Conservation (phyloP, 306 rosid species). For the Gastrolobium villosum region DNA sequence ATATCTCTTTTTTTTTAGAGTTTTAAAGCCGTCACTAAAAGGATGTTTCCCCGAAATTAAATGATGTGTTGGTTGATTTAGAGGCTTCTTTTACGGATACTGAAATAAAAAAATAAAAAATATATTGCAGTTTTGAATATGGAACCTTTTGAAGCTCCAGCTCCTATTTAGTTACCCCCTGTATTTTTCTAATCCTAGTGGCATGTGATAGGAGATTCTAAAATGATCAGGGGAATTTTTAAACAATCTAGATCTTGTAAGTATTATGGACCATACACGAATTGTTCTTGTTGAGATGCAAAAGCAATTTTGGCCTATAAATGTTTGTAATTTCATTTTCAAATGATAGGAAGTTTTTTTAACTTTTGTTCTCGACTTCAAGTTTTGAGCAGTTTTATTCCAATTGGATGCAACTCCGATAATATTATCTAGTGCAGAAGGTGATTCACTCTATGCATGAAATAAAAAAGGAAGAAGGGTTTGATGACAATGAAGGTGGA, state of each 20-base stretch:
- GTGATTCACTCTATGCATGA: neutral
- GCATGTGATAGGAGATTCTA: conserved; percentile 7
- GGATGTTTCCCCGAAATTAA: conserved; percentile 1
- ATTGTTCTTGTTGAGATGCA: neutral
- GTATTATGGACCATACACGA: neutral
- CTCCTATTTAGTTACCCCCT: neutral
- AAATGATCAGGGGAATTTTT: neutral
- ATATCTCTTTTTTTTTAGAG: no score
- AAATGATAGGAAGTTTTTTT: no score
- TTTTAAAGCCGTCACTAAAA: conserved; percentile 18
- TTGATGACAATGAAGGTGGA: neutral
- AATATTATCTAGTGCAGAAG: neutral
- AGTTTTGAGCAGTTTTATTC: neutral
- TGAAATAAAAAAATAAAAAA: neutral
- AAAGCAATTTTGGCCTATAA: neutral
- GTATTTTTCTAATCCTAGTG: conserved; percentile 23
- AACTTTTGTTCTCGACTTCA: no score
- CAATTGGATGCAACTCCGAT: neutral
- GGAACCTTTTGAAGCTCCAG: neutral
- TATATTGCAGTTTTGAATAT: neutral
- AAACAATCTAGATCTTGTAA: neutral
- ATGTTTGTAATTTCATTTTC: no score
- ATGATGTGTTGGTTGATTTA: conserved; percentile 12
- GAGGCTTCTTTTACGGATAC: neutral
- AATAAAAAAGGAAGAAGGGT: neutral